Evolutionary conservation across 2,329 filamentous ascomycete genomes (phyloP).

Genomic region (Xylaria multiplex): DNA sequence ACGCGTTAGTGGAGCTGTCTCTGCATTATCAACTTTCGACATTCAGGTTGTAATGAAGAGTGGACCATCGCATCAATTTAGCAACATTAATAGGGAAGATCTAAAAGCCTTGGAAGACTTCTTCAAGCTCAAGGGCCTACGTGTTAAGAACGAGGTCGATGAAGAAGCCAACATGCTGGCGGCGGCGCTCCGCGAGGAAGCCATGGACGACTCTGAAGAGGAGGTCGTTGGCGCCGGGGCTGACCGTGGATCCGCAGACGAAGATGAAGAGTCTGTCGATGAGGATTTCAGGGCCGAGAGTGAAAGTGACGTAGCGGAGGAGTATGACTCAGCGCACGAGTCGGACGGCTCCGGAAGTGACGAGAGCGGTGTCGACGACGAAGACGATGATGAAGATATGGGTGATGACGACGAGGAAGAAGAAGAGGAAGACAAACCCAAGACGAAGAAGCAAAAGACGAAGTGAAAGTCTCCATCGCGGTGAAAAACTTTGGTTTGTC

Average conservation of each 20-base stretch:
- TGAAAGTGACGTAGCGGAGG: slow-evolving; percentile 95
- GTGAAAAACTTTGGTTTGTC: background rate
- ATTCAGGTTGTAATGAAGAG: slow-evolving; percentile 94
- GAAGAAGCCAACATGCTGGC: slow-evolving; percentile 86
- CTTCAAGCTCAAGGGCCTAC: slow-evolving; percentile 94
- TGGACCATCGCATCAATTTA: slow-evolving; percentile 92
- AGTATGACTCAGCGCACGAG: slow-evolving; percentile 91
- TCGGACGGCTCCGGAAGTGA: slow-evolving; percentile 79
- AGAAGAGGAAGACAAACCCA: slow-evolving; percentile 58
- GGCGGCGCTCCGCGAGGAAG: slow-evolving; percentile 84
- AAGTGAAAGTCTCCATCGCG: slow-evolving; percentile 21
- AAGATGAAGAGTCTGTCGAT: slow-evolving; percentile 94
- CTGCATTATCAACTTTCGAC: slow-evolving; percentile 94
- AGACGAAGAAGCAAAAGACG: slow-evolving; percentile 45
- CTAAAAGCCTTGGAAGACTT: slow-evolving; percentile 96
- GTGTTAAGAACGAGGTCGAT: slow-evolving; percentile 98
- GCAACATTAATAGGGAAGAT: slow-evolving; percentile 98
- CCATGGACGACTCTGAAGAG: slow-evolving; percentile 85
- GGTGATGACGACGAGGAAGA: slow-evolving; percentile 51
- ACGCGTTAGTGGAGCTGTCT: slow-evolving; percentile 91
- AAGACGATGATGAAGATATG: slow-evolving; percentile 52
- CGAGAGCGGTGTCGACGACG: slow-evolving; percentile 68
- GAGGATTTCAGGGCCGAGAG: slow-evolving; percentile 95
- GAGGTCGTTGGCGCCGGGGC: slow-evolving; percentile 75
- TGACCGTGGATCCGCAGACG: slow-evolving; percentile 90